phyloP scores from a whole-genome alignment of 306 rosid genomes.

The Medicago arabica region DNA sequence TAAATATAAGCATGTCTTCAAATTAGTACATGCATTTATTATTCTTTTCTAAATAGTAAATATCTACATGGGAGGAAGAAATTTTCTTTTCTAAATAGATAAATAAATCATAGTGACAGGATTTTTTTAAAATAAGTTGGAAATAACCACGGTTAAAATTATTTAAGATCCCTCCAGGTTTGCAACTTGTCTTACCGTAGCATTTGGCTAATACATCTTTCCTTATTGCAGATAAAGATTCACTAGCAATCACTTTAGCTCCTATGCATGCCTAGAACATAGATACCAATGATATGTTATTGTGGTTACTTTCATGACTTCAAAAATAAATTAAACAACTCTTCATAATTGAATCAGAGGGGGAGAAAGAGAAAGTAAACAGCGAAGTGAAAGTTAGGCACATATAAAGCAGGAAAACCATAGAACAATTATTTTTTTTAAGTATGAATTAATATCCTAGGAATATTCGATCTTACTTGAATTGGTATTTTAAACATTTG shows the following conservation, averaged over 20 bases:
- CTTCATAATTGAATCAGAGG: conserved; percentile 15
- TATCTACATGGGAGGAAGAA: conserved; percentile 35
- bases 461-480: conserved; percentile 59
- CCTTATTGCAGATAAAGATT: conserved; percentile 87
- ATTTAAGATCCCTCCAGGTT: conserved; percentile 10
- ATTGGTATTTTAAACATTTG: conserved; percentile 98
- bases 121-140: conserved; percentile 5
- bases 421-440: not conserved
- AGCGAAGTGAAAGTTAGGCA: conserved; percentile 7
- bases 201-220: conserved; percentile 96
- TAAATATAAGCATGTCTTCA: too few species aligned
- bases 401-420: conserved; percentile 31
- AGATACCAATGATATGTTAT: conserved; percentile 21
- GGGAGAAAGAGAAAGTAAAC: conserved; percentile 26
- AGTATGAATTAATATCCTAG: conserved; percentile 15
- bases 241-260: conserved; percentile 87
- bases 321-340: conserved; percentile 7
- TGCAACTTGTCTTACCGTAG: conserved; percentile 64
- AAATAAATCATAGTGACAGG: conserved; percentile 19
- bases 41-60: not conserved
- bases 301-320: conserved; percentile 39
- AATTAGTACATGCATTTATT: too few species aligned
- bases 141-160: not conserved
- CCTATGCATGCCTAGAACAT: conserved; percentile 84
- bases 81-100: conserved; percentile 1